A percentile compares a stretch with the other conserved stretches of the same genome.
These are phyloP conservation scores for Epichloe sp. DNA, from an alignment of 2,329 filamentous ascomycete species.

Conservation along the genomic window DNA sequence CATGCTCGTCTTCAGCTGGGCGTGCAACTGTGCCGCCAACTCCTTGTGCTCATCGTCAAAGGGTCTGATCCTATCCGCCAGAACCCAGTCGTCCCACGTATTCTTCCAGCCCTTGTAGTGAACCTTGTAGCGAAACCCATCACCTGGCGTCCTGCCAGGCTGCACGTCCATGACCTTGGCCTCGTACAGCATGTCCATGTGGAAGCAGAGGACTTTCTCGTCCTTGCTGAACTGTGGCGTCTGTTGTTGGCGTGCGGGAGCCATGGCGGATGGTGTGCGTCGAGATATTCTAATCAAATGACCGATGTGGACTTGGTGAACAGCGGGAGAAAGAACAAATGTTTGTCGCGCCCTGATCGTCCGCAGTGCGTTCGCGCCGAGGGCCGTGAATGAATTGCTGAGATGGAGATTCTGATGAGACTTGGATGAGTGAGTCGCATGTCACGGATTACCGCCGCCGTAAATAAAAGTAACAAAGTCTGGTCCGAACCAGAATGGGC, in stretches of 20 bases:
- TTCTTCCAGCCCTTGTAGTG: conserved; percentile 99
- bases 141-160: conserved; percentile 52
- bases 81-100: conserved; percentile 99
- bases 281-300: not conserved
- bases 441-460: not conserved
- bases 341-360: not conserved
- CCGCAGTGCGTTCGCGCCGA: not conserved
- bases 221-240: conserved; percentile 53
- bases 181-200: conserved; percentile 94
- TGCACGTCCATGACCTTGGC: conserved; percentile 81
- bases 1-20: conserved; percentile 51
- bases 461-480: too few species aligned
- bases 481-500: not conserved
- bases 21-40: conserved; percentile 60
- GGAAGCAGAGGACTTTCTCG: conserved; percentile 92
- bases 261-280: conserved; percentile 18
- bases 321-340: not conserved
- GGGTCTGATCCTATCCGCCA: conserved; percentile 84
- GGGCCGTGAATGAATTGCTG: not conserved
- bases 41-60: conserved; percentile 92
- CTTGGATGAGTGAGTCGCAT: not conserved
- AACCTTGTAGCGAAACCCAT: conserved; percentile 75
- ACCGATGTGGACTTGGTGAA: not conserved
- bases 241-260: conserved; percentile 29
- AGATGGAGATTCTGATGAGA: not conserved